Base-by-base conservation (phyloP, 202 grass and related monocot species). In the Saccharum hybrid region DNA sequence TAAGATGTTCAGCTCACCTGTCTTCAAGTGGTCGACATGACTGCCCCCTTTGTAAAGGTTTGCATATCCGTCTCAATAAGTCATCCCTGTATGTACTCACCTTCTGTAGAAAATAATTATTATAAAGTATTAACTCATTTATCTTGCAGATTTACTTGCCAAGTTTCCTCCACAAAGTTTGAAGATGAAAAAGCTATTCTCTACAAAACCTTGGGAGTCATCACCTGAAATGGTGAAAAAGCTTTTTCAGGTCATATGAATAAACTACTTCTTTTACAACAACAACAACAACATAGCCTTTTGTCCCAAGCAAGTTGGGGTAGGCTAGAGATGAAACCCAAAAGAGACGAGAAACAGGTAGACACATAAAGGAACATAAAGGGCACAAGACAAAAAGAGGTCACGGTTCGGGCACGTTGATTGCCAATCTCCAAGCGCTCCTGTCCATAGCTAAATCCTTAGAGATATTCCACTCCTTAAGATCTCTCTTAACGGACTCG, bases 41-140 rank as follows among this genome's bases (percentile, higher is more conserved):
- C 52, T 99, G 97, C 38, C 91, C 97, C 68, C 90, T 99, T 85
- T 99, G 97, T 88, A 99, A 99, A 99, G 97, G 97, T 97, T 68
- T 61, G 66, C 73, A 68, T 26, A 26, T 26, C 57, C 3, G 18
- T 51, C 36, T 33, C 6, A 10, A 60, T 26, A 41, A 66, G 56
- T 39, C 26, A 6, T 84, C 28, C 46, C 28, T 36, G 7, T 54
- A 72, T 62, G 61, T 49, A 77, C 21, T 77, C 41, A 69, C 67
- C 15, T 74, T 81, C 12, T 88, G 26, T 84, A 41, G 33, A 34
- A 63, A 83, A 39, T 57, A 66, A 61, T 74, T 72, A 22, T 71
- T 87, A 77, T 28, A 15, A 76, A 65, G 26, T 34, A 69, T 75
- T 63, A 76, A 15, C 40, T 48, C 71, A 71, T 79, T 72, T 81